Evolutionary conservation across 371 early-diverging fungal species (phyloP).

Genomic region (Homolaphlyctis polyrhiza): DNA sequence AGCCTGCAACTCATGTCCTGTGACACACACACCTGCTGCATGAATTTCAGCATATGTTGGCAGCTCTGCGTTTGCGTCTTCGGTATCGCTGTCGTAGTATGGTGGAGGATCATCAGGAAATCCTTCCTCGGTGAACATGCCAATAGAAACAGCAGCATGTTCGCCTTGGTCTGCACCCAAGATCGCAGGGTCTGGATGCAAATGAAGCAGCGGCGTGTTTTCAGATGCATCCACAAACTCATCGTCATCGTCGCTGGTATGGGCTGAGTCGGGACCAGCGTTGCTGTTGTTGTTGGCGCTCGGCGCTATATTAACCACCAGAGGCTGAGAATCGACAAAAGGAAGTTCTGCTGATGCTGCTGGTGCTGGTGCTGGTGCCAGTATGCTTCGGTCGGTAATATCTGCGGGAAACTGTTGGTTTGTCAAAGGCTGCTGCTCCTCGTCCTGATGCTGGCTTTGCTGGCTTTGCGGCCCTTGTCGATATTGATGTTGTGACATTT

Average conservation of each 20-base stretch:
- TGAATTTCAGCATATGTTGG: not conserved
- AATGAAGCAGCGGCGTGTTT: not conserved
- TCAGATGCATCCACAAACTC: not conserved
- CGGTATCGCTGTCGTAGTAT: not conserved
- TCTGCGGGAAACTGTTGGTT: too few relatives aligned
- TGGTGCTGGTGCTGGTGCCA: not conserved
- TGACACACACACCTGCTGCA: not conserved
- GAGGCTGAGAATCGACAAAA: not conserved
- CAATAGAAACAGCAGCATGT: not conserved
- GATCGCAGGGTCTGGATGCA: too few relatives aligned
- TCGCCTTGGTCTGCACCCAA: too few relatives aligned
- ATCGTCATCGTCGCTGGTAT: not conserved
- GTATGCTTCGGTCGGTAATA: not conserved
- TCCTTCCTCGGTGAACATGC: not conserved
- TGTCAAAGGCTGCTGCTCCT: too few relatives aligned
- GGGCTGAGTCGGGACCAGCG: too few relatives aligned
- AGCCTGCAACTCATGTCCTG: not conserved
- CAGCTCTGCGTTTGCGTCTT: not conserved
- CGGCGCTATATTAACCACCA: not conserved
- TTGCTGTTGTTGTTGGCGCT: not conserved
- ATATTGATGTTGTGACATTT: too few relatives aligned
- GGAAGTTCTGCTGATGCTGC: not conserved
- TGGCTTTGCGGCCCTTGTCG: too few relatives aligned
- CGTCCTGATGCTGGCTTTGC: too few relatives aligned
- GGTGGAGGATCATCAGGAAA: conserved; percentile 3